Percentiles rank a stretch among this genome's conserved stretches.
These are phyloP conservation scores for Limtongia smithiae DNA, from an alignment of 805 yeast genomes.

Conservation along the genomic window DNA sequence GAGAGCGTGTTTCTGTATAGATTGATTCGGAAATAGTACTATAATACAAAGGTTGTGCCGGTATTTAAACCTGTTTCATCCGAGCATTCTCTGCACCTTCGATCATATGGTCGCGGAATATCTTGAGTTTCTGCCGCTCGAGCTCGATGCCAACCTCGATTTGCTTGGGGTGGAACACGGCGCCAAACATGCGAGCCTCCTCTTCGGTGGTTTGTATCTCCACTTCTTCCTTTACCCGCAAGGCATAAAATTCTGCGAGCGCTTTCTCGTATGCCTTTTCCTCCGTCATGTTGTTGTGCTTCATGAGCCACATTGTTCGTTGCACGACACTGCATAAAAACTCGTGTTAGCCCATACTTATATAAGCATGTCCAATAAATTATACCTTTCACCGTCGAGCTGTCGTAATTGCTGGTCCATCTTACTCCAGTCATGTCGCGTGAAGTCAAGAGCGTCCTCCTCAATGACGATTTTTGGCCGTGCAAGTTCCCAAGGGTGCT, in stretches of 20 bases:
- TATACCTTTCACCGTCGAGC: conserved; percentile 72
- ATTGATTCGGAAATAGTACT: conserved; percentile 16
- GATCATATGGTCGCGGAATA: conserved; percentile 37
- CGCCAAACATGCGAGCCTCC: conserved; percentile 83
- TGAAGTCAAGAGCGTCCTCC: conserved; percentile 56
- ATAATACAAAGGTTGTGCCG: too few species aligned
- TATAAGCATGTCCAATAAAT: neutral
- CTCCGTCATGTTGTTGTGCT: conserved; percentile 35
- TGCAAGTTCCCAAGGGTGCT: conserved; percentile 98
- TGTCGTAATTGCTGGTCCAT: conserved; percentile 70
- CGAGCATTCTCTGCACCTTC: neutral
- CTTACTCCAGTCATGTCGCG: conserved; percentile 67
- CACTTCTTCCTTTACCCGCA: conserved; percentile 79
- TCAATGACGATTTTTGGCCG: conserved; percentile 83
- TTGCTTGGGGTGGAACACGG: conserved; percentile 59
- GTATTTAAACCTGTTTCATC: neutral
- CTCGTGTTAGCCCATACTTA: conserved; percentile 1
- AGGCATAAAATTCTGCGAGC: conserved; percentile 79
- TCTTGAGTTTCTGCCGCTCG: conserved; percentile 67
- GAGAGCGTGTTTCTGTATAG: conserved; percentile 20
- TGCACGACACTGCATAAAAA: conserved; percentile 57
- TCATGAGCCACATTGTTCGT: conserved; percentile 57
- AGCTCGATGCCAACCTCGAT: conserved; percentile 63
- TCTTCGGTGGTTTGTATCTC: conserved; percentile 69
- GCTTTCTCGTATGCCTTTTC: conserved; percentile 73